Evolutionary conservation across 2,329 filamentous ascomycete species (phyloP), one percentile per base, ranked within the genome.

Genomic region (Hypoxylon sp.): DNA sequence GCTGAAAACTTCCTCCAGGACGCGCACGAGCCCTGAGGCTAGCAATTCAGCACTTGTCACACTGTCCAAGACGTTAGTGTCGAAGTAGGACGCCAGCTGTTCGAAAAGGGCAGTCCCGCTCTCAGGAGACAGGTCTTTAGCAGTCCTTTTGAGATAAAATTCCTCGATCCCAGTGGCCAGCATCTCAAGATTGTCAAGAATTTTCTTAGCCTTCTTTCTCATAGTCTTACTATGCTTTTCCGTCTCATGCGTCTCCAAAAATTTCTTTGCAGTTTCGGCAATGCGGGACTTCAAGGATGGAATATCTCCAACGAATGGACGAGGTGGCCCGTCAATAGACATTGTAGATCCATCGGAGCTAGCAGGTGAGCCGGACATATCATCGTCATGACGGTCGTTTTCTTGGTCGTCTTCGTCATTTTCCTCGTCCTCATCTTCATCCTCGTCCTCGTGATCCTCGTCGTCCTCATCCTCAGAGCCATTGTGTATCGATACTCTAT

Each of bases 41-140:
- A 98, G 88, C 33, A 99, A 84, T 78, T 99, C 96, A 53, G 95
- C 95, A 80, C 96, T 99, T 0, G 96, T 99, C 59, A 98, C 95
- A 78, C 94, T 97, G 77, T 97, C 92, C 60, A 97, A 81, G 1
- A 96, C 91, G 80, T 98, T 93, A 0, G 91, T 90, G 75, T 97
- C 92, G 74, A 99, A 99, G 77, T 96, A 95, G 2, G 88, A 87
- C 0, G 94, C 93, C 64, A 99, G 83, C 56, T 87, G 89, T 33
- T 85, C 84, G 80, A 98, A 98, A 0, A 97, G 83, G 2, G 85
- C 82, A 33, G 85, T 83, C 10, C 92, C 93, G 44, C 87, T 81
- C 20, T 84, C 80, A 1, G 82, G 77, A 3, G 81, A 78, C 10
- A 84, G 74, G 48, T 82, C 84, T 5, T 81, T 81, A 0, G 85